Evolutionary conservation across 768 basidiomycete genomes (phyloP).

Genomic region (Auricularia auricula-judae): DNA sequence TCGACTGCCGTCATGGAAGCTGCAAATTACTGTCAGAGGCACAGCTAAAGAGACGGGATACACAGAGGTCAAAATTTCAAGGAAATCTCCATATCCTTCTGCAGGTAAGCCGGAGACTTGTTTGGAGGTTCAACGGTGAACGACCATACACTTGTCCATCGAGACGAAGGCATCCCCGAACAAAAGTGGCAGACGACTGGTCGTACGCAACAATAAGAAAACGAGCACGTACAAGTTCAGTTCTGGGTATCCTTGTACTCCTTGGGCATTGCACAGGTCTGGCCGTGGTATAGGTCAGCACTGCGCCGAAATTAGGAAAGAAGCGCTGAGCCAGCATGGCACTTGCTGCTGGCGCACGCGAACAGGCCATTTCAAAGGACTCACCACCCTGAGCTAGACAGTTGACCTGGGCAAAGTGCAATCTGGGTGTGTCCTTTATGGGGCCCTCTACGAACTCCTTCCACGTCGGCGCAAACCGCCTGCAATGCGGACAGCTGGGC

Average conservation of each 20-base stretch:
- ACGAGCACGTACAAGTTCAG: slow-evolving; percentile 46
- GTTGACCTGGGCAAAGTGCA: slow-evolving; percentile 73
- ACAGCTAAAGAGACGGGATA: too few relatives aligned
- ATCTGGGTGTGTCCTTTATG: slow-evolving; percentile 33
- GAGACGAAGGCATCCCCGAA: too few relatives aligned
- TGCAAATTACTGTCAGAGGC: slow-evolving; percentile 2
- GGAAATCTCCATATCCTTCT: too few relatives aligned
- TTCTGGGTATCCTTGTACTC: slow-evolving; percentile 62
- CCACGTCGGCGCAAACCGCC: slow-evolving; percentile 75
- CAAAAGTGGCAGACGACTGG: too few relatives aligned
- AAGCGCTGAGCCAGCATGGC: not conserved
- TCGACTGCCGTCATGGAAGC: slow-evolving; percentile 44
- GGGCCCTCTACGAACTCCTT: slow-evolving; percentile 40
- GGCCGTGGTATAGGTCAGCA: slow-evolving; percentile 3
- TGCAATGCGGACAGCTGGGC: slow-evolving; percentile 76
- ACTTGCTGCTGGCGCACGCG: not conserved
- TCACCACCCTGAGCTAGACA: slow-evolving; percentile 67
- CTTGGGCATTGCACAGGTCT: slow-evolving; percentile 76
- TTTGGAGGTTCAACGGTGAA: too few relatives aligned
- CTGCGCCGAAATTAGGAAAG: not conserved
- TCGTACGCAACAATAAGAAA: not conserved
- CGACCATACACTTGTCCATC: too few relatives aligned
- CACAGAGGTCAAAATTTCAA: too few relatives aligned
- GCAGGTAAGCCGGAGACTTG: too few relatives aligned
- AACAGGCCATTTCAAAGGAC: slow-evolving; percentile 14